These are phyloP conservation scores for Hamamelis virginiana DNA, from an alignment of 164 flowering plant species.

Conservation along the genomic window DNA sequence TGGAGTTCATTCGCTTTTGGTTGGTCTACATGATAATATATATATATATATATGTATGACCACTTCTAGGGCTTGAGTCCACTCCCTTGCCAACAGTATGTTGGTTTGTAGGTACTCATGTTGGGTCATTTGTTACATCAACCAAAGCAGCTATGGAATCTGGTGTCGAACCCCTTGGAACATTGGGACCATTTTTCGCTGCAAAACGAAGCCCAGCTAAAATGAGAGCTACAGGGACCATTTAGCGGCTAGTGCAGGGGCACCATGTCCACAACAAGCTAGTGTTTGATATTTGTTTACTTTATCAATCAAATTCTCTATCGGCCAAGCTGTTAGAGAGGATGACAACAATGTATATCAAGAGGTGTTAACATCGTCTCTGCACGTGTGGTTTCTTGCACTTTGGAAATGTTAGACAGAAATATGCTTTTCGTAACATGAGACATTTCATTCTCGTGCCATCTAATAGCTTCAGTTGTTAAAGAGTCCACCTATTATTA, in stretches of 20 bases:
- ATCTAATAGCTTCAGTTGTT: too few species aligned
- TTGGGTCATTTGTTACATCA: constrained; percentile 13
- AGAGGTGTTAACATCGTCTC: too few species aligned
- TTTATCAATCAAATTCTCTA: too few species aligned
- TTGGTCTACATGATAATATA: constrained; percentile 1
- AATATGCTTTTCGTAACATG: too few species aligned
- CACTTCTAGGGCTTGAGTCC: background rate
- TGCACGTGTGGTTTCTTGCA: too few species aligned
- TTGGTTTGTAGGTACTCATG: constrained; percentile 22
- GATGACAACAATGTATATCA: too few species aligned
- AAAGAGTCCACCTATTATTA: too few species aligned
- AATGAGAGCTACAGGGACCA: background rate
- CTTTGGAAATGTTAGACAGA: too few species aligned
- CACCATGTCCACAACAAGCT: too few species aligned
- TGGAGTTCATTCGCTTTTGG: background rate
- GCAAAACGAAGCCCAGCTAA: background rate
- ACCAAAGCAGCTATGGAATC: constrained; percentile 2
- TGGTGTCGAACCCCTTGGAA: background rate
- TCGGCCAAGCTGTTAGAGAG: too few species aligned
- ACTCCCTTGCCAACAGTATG: constrained; percentile 20
- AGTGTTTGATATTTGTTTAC: too few species aligned
- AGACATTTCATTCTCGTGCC: too few species aligned
- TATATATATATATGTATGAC: background rate
- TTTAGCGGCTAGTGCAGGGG: background rate
- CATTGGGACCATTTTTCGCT: constrained; percentile 2